These are phyloP conservation scores for Colletotrichum chlorophyti DNA, from an alignment of 2,329 filamentous ascomycete genomes.

Conservation along the genomic window DNA sequence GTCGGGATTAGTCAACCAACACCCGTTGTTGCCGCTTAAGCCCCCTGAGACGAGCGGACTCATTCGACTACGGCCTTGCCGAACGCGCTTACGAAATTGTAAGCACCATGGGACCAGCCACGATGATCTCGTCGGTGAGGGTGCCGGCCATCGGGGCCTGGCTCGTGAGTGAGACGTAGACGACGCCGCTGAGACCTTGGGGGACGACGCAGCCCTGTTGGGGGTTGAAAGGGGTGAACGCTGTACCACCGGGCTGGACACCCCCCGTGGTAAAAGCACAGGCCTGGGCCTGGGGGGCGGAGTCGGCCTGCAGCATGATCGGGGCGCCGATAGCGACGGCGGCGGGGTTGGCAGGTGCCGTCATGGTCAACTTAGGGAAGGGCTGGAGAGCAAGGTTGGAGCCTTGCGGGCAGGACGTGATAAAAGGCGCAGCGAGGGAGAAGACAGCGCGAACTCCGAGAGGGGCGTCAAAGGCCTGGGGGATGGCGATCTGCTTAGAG, in stretches of 20 bases:
- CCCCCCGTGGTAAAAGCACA: conserved; percentile 73
- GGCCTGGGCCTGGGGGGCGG: conserved; percentile 58
- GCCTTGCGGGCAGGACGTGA: conserved; percentile 71
- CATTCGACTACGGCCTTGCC: background rate
- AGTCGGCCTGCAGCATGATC: conserved; percentile 57
- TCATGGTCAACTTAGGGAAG: conserved; percentile 63
- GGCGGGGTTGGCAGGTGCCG: conserved; percentile 53
- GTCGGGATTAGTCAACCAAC: conserved; percentile 25
- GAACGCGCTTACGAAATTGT: conserved; percentile 50
- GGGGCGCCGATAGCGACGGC: conserved; percentile 47
- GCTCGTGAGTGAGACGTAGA: conserved; percentile 72
- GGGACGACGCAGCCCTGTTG: conserved; percentile 66
- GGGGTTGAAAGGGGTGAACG: conserved; percentile 63
- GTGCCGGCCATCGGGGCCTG: conserved; percentile 54
- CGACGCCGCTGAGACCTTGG: conserved; percentile 66
- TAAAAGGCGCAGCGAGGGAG: conserved; percentile 76
- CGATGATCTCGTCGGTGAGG: conserved; percentile 67
- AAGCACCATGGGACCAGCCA: conserved; percentile 70
- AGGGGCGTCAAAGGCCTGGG: conserved; percentile 74
- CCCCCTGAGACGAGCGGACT: background rate
- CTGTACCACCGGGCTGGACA: conserved; percentile 60
- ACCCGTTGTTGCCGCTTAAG: conserved; percentile 13
- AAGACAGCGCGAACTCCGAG: conserved; percentile 74
- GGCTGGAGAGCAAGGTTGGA: conserved; percentile 68
- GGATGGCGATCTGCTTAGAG: conserved; percentile 63